phyloP scores from a whole-genome alignment of 202 grass and related monocot genomes.

The Carex arenaria region DNA sequence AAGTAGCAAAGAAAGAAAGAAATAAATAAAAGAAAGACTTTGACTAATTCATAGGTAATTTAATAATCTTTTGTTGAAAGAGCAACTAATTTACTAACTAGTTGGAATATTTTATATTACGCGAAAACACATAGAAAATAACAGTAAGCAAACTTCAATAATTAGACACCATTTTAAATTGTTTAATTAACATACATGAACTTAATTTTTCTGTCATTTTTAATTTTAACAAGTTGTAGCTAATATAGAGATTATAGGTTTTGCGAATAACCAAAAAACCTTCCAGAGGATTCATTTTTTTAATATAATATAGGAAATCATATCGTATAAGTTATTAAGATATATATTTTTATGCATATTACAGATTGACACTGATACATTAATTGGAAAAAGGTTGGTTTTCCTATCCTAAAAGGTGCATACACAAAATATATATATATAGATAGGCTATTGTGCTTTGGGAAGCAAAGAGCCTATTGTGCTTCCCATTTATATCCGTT shows the following conservation, averaged over 20 bases:
- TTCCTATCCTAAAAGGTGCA: not conserved
- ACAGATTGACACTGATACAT: too few relatives aligned
- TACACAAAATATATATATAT: too few relatives aligned
- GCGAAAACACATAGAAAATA: not conserved
- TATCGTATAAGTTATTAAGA: not conserved
- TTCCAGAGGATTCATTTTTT: too few relatives aligned
- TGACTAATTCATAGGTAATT: not conserved
- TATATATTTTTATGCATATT: not conserved
- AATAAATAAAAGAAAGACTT: conserved; percentile 15
- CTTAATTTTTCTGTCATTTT: not conserved
- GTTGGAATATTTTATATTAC: not conserved
- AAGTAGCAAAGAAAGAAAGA: not conserved
- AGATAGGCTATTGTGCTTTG: too few relatives aligned
- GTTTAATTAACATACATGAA: not conserved
- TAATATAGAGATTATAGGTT: not conserved
- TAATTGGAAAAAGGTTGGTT: too few relatives aligned
- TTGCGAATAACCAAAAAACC: not conserved
- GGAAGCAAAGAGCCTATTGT: too few relatives aligned
- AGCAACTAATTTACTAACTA: not conserved
- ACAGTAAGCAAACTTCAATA: not conserved
- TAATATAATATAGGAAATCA: too few relatives aligned
- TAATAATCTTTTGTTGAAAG: not conserved
- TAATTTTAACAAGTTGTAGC: not conserved
- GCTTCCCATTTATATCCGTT: too few relatives aligned
- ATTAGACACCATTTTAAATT: not conserved